phyloP scores from a whole-genome alignment of 2,329 filamentous ascomycete species.

The Simplicillium sp. region DNA sequence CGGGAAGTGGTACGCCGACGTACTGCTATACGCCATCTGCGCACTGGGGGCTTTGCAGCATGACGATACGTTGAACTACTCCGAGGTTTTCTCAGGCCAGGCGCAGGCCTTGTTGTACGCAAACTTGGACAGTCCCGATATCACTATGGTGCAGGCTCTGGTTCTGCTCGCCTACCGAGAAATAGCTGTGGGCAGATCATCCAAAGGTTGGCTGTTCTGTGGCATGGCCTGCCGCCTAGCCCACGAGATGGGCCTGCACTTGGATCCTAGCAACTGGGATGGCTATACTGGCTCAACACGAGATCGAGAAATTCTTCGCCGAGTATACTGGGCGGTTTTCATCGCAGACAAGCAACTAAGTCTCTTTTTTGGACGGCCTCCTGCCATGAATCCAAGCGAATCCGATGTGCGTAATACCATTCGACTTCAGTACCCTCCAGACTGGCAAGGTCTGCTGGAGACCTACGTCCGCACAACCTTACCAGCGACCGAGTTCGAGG shows the following conservation, averaged over 20 bases:
- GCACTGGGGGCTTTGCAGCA: conserved; percentile 37
- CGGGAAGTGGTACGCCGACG: conserved; percentile 39
- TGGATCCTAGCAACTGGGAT: conserved; percentile 41
- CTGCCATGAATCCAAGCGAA: conserved; percentile 37
- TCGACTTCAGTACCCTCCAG: conserved; percentile 36
- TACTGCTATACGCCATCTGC: conserved; percentile 38
- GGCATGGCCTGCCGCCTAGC: conserved; percentile 42
- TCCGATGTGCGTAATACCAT: conserved; percentile 39
- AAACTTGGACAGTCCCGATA: conserved; percentile 33
- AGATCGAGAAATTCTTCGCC: conserved; percentile 36
- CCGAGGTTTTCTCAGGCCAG: conserved; percentile 32
- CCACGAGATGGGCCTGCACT: conserved; percentile 42
- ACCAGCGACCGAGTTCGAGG: conserved; percentile 35
- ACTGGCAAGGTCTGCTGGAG: conserved; percentile 36
- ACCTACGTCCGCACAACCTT: conserved; percentile 34
- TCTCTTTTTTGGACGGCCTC: conserved; percentile 40
- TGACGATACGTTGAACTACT: conserved; percentile 26
- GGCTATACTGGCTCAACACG: conserved; percentile 23
- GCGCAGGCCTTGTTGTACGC: conserved; percentile 34
- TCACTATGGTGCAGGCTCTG: conserved; percentile 36
- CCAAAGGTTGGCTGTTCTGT: conserved; percentile 41
- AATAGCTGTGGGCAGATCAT: conserved; percentile 35
- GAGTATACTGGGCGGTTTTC: conserved; percentile 42
- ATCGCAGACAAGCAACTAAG: conserved; percentile 40
- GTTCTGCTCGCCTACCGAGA: conserved; percentile 35